Evolutionary conservation across 441 rosid genomes (phyloP), one percentile per base, ranked within the genome.

Genomic region (Erodium trifolium): DNA sequence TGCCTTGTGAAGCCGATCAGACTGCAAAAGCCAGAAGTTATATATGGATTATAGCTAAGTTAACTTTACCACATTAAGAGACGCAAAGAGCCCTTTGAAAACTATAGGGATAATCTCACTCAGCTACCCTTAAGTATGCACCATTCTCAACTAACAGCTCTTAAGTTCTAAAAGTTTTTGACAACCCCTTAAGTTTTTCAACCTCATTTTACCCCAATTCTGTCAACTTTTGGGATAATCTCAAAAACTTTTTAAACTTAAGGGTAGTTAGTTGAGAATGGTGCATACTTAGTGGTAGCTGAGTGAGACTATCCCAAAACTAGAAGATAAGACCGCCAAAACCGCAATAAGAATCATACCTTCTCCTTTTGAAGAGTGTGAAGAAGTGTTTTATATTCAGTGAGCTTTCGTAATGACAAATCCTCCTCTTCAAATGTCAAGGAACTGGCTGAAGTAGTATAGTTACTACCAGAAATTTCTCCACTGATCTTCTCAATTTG

Each of bases 401-500:
- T 80, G 71, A 95, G 97, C 86, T 79, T 92, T 73, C 99, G 83
- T 12, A 87, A 31, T 0, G 98, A 86, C 79, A 95, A 84, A 83
- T 92, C 99, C 65, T 87, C 85, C 72, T 90, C 98, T 71, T 85
- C 86, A 5, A 88, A 75, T 67, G 86, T 73, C 63, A 84, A 76
- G 45, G 87, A 75, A 71, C 70, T 75, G 72, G 81, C 34, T 19
- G 78, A n/a, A 74, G 72, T 81, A 73, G 35, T 80, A 27, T 78
- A 69, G 77, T 75, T 79, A 59, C 78, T 90, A 63, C 90, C 98
- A 63, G 87, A 88, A 68, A 95, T 90, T 80, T 95, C 99, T 3
- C 88, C 85, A 51, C 84, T 83, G 47, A 95, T 92, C 80, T 86
- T 95, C 59, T 90, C 97, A 70, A 95, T 87, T 72, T 90, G 99